Evolutionary conservation across 768 basidiomycete species (phyloP), one percentile per base, ranked within the genome.

Genomic region (Calocybe cyanea): DNA sequence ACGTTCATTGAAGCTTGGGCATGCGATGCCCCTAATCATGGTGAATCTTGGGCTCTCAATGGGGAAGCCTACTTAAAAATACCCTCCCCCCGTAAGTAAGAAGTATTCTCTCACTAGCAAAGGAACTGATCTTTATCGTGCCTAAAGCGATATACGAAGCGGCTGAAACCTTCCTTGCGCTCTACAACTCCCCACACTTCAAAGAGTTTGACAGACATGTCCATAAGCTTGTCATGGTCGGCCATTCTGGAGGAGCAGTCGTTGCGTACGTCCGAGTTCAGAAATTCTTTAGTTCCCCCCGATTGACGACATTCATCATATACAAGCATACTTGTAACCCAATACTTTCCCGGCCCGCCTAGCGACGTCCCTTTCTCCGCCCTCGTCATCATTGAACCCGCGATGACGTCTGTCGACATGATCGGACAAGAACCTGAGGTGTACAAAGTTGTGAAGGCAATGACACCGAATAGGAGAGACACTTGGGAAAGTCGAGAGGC

Each of bases 11-110:
- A 70, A 44, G 61, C 59, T 2, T 70, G 67, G 68, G 58, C 58
- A 1, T 46, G 70, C 10, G 71, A 71, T 44, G 67, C 63, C 44
- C 68, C 64, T 25, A 69, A 66, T 33, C 68, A 69, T 38, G 71
- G 69, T 6, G 67, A 70, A 24, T 63, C 62, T 2, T 64, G 61
- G 13, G 50, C 59, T 10, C 18, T 68, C 3, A 72, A 72, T 50
- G 65, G 65, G 2, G 51, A 54, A 2, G 39, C 53, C 24, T 37
- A 62, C 2, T 44, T 7, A 49, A 51, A 3, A 48, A 62, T 31
- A 52, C 52, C 2, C 48, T 31, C 18, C 14, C 59, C 14, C 23
- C 61, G 9, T 54, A 61, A 61, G 48, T 41, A 13, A 5, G 11
- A 8, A 19, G 25, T 19, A 14, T 21, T 17, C 39, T 11, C n/a